A percentile compares a stretch with the other conserved stretches of the same genome.
Conservation (phyloP, 176 grass and related monocot genomes). For the Leersia perrieri region DNA sequence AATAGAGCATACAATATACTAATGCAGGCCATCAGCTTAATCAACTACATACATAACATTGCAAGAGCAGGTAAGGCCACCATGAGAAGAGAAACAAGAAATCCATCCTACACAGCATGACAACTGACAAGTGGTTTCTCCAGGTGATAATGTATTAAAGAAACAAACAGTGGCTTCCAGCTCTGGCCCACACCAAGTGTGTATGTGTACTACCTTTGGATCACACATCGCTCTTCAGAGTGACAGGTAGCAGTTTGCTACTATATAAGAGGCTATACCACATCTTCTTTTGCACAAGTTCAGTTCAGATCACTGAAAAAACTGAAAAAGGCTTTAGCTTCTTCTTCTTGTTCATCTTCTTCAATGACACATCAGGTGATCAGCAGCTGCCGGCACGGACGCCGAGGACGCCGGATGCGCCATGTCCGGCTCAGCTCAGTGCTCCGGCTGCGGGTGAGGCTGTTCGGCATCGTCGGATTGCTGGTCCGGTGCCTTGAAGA, state of each 20-base stretch:
- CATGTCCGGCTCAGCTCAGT: constrained; percentile 41
- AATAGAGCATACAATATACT: not conserved
- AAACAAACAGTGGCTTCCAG: constrained; percentile 21
- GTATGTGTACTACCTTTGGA: not conserved
- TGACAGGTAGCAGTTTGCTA: not conserved
- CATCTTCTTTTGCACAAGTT: not conserved
- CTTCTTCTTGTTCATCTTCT: not conserved
- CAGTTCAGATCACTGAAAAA: not conserved
- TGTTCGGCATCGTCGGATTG: constrained; percentile 29
- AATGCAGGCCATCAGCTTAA: not conserved
- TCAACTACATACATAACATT: not conserved
- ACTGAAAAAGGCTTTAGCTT: not conserved
- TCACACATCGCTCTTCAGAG: not conserved
- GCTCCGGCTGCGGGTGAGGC: constrained; percentile 47
- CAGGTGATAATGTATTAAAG: constrained; percentile 46
- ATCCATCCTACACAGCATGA: constrained; percentile 1
- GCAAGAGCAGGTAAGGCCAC: constrained; percentile 16
- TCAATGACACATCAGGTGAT: constrained; percentile 28
- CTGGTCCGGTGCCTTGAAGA: constrained; percentile 48
- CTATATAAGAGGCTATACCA: constrained; percentile 30
- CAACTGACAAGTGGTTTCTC: constrained; percentile 20
- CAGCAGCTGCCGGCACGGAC: constrained; percentile 5
- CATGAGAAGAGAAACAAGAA: not conserved
- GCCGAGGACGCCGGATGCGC: constrained; percentile 32
- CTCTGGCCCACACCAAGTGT: not conserved